Evolutionary conservation across 257 asterid species (phyloP).

Genomic region (Coffea eugenioides): DNA sequence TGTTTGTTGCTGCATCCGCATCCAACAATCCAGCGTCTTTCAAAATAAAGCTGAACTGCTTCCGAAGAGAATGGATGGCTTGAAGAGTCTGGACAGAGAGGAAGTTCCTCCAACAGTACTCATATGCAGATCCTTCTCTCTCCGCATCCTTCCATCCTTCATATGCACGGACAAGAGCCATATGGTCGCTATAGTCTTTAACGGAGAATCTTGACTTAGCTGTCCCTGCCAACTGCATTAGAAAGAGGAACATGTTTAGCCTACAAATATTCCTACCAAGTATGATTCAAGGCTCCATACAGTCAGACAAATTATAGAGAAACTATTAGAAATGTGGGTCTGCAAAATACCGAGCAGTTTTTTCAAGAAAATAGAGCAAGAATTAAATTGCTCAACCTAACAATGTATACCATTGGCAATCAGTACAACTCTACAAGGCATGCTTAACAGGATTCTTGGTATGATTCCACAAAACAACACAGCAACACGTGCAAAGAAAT

Average conservation of each 20-base stretch:
- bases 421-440: not conserved
- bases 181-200: constrained; percentile 97
- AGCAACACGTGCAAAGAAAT: not conserved
- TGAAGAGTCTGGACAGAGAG: constrained; percentile 96
- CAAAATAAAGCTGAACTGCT: constrained; percentile 83
- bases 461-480: not conserved
- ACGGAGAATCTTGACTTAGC: constrained; percentile 98
- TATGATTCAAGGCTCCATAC: not conserved
- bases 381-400: not conserved
- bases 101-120: constrained; percentile 96
- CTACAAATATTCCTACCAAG: not conserved
- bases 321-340: not conserved
- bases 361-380: not conserved
- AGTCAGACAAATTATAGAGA: not conserved
- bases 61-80: constrained; percentile 92
- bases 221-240: constrained; percentile 79
- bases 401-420: not conserved
- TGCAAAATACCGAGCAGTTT: not conserved
- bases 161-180: constrained; percentile 99
- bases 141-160: constrained; percentile 99
- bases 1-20: constrained; percentile 53
- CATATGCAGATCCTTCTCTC: constrained; percentile 95
- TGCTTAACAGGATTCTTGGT: not conserved
- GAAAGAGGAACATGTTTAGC: not conserved
- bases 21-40: constrained; percentile 86